Conservation (phyloP, 495 filamentous ascomycete genomes). For the Glarea lozoyensis region DNA sequence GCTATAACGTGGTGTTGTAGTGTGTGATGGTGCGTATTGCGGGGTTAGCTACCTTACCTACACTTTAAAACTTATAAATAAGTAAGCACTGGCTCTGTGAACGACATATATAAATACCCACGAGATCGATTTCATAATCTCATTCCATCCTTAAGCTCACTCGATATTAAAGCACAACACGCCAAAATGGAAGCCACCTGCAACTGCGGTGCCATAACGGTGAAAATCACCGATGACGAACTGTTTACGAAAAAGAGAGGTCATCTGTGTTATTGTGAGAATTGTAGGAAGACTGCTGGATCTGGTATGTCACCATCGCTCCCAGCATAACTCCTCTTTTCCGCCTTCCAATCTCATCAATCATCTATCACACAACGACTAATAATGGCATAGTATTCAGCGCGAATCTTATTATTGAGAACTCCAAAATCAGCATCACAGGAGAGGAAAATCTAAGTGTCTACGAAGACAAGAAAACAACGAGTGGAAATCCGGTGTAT, state of each 20-base stretch:
- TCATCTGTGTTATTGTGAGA: constrained; percentile 27
- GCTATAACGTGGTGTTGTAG: too few relatives aligned
- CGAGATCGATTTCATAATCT: too few relatives aligned
- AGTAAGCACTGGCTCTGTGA: too few relatives aligned
- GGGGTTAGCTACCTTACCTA: too few relatives aligned
- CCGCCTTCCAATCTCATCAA: neutral
- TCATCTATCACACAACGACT: neutral
- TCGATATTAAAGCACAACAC: too few relatives aligned
- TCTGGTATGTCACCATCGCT: constrained; percentile 14
- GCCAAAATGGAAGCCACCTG: constrained; percentile 27
- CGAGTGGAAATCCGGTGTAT: constrained; percentile 28
- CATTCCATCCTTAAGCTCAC: too few relatives aligned
- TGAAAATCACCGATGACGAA: constrained; percentile 28
- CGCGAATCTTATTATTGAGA: constrained; percentile 30
- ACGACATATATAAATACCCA: too few relatives aligned
- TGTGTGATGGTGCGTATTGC: too few relatives aligned
- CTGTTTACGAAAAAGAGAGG: constrained; percentile 28
- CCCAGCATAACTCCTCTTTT: too few relatives aligned
- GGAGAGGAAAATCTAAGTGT: constrained; percentile 27
- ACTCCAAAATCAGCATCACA: constrained; percentile 28
- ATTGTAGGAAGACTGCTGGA: constrained; percentile 34
- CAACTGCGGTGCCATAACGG: constrained; percentile 28
- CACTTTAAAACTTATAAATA: too few relatives aligned
- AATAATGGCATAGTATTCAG: constrained; percentile 7
- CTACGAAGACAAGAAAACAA: constrained; percentile 27